These are phyloP conservation scores for Elaeagnus macrophylla DNA, from an alignment of 306 rosid species.

Conservation along the genomic window DNA sequence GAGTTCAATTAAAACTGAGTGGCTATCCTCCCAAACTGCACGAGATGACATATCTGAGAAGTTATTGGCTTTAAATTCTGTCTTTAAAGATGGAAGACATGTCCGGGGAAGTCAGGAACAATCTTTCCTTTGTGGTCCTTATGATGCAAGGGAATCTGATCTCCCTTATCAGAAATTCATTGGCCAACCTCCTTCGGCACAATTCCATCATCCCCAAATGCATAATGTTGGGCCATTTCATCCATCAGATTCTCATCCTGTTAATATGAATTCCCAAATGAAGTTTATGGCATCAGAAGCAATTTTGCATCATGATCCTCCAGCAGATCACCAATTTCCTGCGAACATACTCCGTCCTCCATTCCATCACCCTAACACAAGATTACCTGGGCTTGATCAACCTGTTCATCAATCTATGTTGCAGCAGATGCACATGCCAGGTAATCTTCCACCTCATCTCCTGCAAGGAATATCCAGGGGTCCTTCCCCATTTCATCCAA, in stretches of 20 bases:
- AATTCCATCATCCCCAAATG: conserved; percentile 46
- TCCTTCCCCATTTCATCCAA: conserved; percentile 44
- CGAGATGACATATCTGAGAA: conserved; percentile 53
- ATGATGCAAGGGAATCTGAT: conserved; percentile 57
- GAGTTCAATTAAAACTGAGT: conserved; percentile 43
- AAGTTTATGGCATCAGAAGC: conserved; percentile 52
- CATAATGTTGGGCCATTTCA: conserved; percentile 48
- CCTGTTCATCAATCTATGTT: conserved; percentile 57
- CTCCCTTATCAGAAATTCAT: conserved; percentile 51
- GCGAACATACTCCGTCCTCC: conserved; percentile 69
- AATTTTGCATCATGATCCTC: conserved; percentile 46
- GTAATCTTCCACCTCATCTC: conserved; percentile 56
- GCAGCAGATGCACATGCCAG: conserved; percentile 67
- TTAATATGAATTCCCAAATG: conserved; percentile 48
- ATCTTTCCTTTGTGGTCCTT: conserved; percentile 46
- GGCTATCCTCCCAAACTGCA: conserved; percentile 36
- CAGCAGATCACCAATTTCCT: conserved; percentile 54
- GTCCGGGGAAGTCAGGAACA: conserved; percentile 56
- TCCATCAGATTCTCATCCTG: conserved; percentile 58
- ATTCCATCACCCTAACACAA: conserved; percentile 47
- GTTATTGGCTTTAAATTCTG: conserved; percentile 47
- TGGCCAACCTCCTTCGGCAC: conserved; percentile 50
- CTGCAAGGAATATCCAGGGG: conserved; percentile 68
- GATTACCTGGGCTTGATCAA: conserved; percentile 52
- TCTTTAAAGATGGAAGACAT: conserved; percentile 49